phyloP scores from a whole-genome alignment of 83 land plant genomes.

The Diphasiastrum complanatum region DNA sequence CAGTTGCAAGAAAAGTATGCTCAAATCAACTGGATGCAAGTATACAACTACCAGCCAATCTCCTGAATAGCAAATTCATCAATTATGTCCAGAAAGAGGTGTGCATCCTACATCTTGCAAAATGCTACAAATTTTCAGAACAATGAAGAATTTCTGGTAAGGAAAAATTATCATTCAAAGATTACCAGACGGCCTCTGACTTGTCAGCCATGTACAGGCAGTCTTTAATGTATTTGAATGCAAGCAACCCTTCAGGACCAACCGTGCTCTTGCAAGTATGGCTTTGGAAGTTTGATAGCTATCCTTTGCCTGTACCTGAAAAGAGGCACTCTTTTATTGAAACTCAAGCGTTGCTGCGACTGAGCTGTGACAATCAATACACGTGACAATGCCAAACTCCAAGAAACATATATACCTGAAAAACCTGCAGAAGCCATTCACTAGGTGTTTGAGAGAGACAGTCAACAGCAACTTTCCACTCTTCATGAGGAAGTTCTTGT shows the following conservation, averaged over 20 bases:
- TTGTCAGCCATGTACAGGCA: background rate
- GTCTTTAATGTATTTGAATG: background rate
- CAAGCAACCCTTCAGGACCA: constrained; percentile 1
- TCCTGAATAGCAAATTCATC: too few relatives aligned
- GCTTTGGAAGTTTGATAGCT: background rate
- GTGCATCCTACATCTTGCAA: too few relatives aligned
- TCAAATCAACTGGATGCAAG: too few relatives aligned
- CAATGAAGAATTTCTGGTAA: too few relatives aligned
- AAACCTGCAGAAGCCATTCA: constrained; percentile 12
- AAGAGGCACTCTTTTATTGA: too few relatives aligned
- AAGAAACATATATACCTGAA: constrained; percentile 4
- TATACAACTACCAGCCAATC: too few relatives aligned
- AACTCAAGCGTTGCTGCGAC: background rate
- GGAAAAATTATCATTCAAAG: too few relatives aligned
- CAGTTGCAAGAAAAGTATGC: too few relatives aligned
- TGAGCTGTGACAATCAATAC: background rate
- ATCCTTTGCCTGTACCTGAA: too few relatives aligned
- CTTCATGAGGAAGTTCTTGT: background rate
- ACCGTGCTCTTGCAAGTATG: background rate
- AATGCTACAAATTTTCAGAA: too few relatives aligned
- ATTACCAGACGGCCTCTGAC: background rate
- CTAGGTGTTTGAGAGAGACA: constrained; percentile 9
- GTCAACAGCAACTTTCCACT: constrained; percentile 15
- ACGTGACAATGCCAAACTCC: background rate
- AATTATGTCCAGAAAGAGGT: too few relatives aligned